These are phyloP conservation scores for Ogataea ramenticola DNA, from an alignment of 805 yeast genomes.

Conservation along the genomic window DNA sequence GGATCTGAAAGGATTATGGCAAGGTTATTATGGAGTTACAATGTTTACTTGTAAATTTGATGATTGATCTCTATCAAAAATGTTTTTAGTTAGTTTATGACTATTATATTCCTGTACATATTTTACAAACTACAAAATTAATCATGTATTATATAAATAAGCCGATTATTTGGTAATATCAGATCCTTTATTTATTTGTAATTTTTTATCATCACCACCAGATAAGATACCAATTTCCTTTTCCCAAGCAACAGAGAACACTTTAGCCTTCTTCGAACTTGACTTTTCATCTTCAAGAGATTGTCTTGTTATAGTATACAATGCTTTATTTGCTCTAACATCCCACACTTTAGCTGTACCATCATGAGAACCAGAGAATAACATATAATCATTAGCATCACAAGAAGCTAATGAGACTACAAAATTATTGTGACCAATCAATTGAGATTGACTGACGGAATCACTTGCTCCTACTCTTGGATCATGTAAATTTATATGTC, in stretches of 20 bases:
- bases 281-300: slow-evolving; percentile 29
- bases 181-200: slow-evolving; percentile 58
- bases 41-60: slow-evolving; percentile 39
- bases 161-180: slow-evolving; percentile 4
- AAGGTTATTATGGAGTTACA: slow-evolving; percentile 65
- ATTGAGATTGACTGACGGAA: slow-evolving; percentile 58
- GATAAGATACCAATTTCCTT: slow-evolving; percentile 72
- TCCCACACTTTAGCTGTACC: slow-evolving; percentile 97
- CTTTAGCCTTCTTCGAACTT: slow-evolving; percentile 49
- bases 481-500: slow-evolving; percentile 91
- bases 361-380: slow-evolving; percentile 92
- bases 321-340: slow-evolving; percentile 72
- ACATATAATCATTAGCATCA: slow-evolving; percentile 74
- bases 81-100: no score
- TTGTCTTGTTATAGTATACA: slow-evolving; percentile 79
- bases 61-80: no score
- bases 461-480: slow-evolving; percentile 64
- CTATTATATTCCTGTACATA: background rate
- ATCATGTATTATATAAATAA: background rate
- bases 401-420: slow-evolving; percentile 71
- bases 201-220: slow-evolving; percentile 91
- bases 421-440: slow-evolving; percentile 86
- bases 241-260: slow-evolving; percentile 86
- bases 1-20: slow-evolving; percentile 61
- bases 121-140: background rate